phyloP scores from a whole-genome alignment of 2,329 filamentous ascomycete genomes.

The Diaporthe aspalathi region DNA sequence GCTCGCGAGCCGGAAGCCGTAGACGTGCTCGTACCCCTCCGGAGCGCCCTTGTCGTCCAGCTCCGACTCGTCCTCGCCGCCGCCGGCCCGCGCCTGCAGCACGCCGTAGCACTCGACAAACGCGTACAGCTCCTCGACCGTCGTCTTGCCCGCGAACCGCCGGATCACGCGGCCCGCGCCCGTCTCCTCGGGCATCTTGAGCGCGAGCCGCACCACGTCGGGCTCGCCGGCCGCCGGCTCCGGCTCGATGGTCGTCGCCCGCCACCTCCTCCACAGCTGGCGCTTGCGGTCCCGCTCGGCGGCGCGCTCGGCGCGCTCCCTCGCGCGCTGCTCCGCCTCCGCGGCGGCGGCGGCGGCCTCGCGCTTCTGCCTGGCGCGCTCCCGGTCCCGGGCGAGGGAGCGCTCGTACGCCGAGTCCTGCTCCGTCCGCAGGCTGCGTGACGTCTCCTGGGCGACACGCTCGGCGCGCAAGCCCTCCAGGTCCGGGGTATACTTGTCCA shows the following conservation, averaged over 20 bases:
- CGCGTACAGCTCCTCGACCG: slow-evolving; percentile 90
- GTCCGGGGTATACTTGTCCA: slow-evolving; percentile 80
- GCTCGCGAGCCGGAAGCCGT: slow-evolving; percentile 85
- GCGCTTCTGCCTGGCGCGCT: slow-evolving; percentile 79
- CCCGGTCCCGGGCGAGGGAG: slow-evolving; percentile 87
- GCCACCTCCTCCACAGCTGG: slow-evolving; percentile 84
- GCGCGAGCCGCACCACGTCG: slow-evolving; percentile 77
- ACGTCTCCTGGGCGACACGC: slow-evolving; percentile 81
- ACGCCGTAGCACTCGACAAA: slow-evolving; percentile 92
- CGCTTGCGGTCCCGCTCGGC: slow-evolving; percentile 57
- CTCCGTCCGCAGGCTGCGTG: slow-evolving; percentile 83
- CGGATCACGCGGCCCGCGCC: slow-evolving; percentile 81
- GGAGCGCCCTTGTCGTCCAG: slow-evolving; percentile 63
- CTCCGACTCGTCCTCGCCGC: slow-evolving; percentile 39
- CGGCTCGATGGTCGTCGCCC: slow-evolving; percentile 71
- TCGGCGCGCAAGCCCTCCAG: slow-evolving; percentile 80
- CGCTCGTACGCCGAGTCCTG: slow-evolving; percentile 96
- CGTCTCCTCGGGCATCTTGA: slow-evolving; percentile 69
- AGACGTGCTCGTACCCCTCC: slow-evolving; percentile 80
- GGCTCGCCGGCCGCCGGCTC: slow-evolving; percentile 75
- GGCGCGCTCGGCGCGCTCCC: slow-evolving; percentile 72
- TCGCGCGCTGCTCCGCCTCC: slow-evolving; percentile 71
- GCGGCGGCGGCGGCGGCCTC: slow-evolving; percentile 81
- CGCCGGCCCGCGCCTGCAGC: slow-evolving; percentile 55
- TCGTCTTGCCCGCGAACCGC: slow-evolving; percentile 75